A percentile compares a stretch with the other conserved stretches of the same genome.
These are phyloP conservation scores for Piromyces sp. DNA, from an alignment of 192 early-diverging fungal species.

Conservation along the genomic window DNA sequence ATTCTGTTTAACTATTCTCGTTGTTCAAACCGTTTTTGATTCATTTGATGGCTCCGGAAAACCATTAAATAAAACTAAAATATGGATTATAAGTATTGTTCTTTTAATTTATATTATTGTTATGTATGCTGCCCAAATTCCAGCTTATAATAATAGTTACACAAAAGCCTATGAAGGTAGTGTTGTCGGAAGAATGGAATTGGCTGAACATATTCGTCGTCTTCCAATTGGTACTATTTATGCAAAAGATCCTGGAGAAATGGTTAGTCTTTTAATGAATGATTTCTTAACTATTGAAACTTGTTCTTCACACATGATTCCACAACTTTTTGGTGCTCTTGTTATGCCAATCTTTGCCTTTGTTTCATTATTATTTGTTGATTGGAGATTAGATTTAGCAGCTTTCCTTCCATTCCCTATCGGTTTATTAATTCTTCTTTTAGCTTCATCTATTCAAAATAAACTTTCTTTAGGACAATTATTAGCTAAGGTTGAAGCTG, in stretches of 20 bases:
- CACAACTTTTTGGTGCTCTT: background rate
- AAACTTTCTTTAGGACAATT: background rate
- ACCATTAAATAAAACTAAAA: background rate
- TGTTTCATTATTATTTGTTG: background rate
- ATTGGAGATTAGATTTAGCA: background rate
- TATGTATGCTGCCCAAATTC: background rate
- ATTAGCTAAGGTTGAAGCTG: background rate
- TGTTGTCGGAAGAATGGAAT: background rate
- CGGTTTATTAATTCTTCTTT: background rate
- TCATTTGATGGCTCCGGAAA: background rate
- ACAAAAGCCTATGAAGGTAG: background rate
- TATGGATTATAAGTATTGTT: background rate
- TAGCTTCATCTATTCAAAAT: background rate
- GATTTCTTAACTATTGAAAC: background rate
- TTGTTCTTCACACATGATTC: background rate
- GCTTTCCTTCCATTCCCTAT: background rate
- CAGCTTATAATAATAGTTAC: background rate
- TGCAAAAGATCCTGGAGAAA: background rate
- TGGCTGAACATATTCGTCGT: background rate
- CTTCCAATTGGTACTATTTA: background rate
- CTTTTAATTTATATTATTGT: background rate
- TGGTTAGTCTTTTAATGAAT: background rate
- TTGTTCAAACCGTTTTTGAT: background rate
- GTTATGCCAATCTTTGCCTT: background rate
- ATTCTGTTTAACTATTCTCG: background rate